Base-by-base conservation (phyloP, 257 asterid species). In the Solanum acaule region DNA sequence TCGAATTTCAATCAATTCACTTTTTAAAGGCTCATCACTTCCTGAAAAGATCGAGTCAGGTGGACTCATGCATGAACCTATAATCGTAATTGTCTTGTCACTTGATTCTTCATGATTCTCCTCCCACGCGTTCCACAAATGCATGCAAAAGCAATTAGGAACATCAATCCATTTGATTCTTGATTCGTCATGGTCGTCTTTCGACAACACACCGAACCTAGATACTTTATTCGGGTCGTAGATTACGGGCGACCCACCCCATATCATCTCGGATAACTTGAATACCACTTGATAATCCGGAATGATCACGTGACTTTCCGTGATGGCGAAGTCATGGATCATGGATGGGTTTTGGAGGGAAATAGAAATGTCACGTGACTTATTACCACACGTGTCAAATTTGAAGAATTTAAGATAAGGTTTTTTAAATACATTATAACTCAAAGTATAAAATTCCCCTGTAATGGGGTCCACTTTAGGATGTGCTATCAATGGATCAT, bases 61-160 rank as follows among this genome's bases (percentile, higher is more conserved):
- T 3, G 96, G 95, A 1, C 92, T 90, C 91, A 92, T 89, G 92
- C 96, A 93, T 5, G 98, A 90, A 6, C 88, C 92, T 9, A 93
- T 89, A 14, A 93, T 91, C 6, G 91, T 87, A 3, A 94, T 84
- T 10, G 75, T 86, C 27, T 31, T 85, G 1, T 92, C 90, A 0
- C 90, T 92, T 71, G 25, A 33, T 0, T 49, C 6, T 15, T 89
- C 93, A 7, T 87, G 88, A 20, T n/a, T 5, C 46, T 93, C 98
- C 72, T 93, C 98, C 94, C 96, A 94, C 18, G 96, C 93, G 76
- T 94, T 94, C 96, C 95, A 92, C 56, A 93, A 86, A 23, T 94
- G 98, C 84, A 91, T 93, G 72, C 93, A 90, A 68, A 94, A 94
- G 87, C 93, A 93, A 38, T 88, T 82, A 0, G 95, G 95, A 4